phyloP scores from a whole-genome alignment of 768 basidiomycete species.

The Dioszegia hungarica region DNA sequence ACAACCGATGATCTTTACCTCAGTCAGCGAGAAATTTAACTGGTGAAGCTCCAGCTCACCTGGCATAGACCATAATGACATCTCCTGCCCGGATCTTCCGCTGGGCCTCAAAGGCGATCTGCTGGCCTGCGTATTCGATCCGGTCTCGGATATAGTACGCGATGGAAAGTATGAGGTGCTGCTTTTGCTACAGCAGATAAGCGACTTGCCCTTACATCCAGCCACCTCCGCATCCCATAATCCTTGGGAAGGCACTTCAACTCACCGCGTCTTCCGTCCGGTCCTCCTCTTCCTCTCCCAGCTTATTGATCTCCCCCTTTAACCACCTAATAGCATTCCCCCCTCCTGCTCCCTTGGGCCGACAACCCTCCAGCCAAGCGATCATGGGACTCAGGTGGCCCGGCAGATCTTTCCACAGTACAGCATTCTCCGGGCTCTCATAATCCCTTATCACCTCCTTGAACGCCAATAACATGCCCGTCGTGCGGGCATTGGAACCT shows the following conservation, averaged over 20 bases:
- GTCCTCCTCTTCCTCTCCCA: slow-evolving; percentile 67
- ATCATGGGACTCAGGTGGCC: slow-evolving; percentile 37
- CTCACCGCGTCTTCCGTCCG: slow-evolving; percentile 79
- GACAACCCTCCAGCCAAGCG: slow-evolving; percentile 33
- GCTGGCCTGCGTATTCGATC: slow-evolving; percentile 85
- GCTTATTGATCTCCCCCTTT: slow-evolving; percentile 87
- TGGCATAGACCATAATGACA: slow-evolving; percentile 85
- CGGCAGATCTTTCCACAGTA: slow-evolving; percentile 34
- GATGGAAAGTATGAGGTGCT: slow-evolving; percentile 73
- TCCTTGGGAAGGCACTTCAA: slow-evolving; percentile 11
- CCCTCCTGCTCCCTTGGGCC: slow-evolving; percentile 48
- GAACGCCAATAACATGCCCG: slow-evolving; percentile 84
- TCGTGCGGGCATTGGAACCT: slow-evolving; percentile 92
- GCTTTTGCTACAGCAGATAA: slow-evolving; percentile 66
- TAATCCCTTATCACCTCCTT: slow-evolving; percentile 64
- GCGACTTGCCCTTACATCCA: too few relatives aligned
- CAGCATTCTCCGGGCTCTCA: slow-evolving; percentile 29
- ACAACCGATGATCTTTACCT: slow-evolving; percentile 79
- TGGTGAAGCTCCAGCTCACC: slow-evolving; percentile 56
- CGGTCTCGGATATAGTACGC: slow-evolving; percentile 91
- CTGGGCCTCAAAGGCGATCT: slow-evolving; percentile 80
- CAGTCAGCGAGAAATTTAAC: not conserved
- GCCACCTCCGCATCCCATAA: not conserved
- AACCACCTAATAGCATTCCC: slow-evolving; percentile 56
- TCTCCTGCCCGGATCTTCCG: slow-evolving; percentile 94